phyloP scores from a whole-genome alignment of 139 green algal genomes.

The Picochlorum sp. region DNA sequence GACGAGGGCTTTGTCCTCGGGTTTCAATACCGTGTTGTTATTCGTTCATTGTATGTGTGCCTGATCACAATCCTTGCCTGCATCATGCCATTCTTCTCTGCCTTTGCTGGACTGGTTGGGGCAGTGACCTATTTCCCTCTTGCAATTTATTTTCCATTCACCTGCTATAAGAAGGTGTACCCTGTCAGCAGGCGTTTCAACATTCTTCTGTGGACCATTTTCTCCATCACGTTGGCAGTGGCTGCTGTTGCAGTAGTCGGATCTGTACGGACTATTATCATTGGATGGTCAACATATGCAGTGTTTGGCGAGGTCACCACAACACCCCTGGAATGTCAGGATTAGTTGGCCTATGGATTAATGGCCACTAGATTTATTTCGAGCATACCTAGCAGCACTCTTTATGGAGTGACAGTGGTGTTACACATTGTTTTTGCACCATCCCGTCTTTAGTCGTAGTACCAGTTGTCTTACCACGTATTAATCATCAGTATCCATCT shows the following conservation, averaged over 20 bases:
- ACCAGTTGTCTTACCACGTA: too few species aligned
- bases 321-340: too few species aligned
- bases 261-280: background rate
- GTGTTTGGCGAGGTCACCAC: background rate
- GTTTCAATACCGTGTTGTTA: background rate
- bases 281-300: background rate
- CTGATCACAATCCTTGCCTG: conserved; percentile 14
- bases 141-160: conserved; percentile 18
- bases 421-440: too few species aligned
- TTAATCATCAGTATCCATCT: too few species aligned
- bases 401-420: too few species aligned
- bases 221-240: background rate
- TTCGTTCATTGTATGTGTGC: conserved; percentile 5
- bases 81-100: conserved; percentile 23
- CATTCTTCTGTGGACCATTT: background rate
- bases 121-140: conserved; percentile 19
- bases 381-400: too few species aligned
- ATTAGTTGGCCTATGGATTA: too few species aligned
- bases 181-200: background rate
- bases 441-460: too few species aligned
- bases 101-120: conserved; percentile 12
- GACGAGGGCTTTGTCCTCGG: background rate
- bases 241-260: background rate
- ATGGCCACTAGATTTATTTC: too few species aligned
- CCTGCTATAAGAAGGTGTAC: background rate